phyloP scores from a whole-genome alignment of 306 rosid species.

The Abrus pulchellus region DNA sequence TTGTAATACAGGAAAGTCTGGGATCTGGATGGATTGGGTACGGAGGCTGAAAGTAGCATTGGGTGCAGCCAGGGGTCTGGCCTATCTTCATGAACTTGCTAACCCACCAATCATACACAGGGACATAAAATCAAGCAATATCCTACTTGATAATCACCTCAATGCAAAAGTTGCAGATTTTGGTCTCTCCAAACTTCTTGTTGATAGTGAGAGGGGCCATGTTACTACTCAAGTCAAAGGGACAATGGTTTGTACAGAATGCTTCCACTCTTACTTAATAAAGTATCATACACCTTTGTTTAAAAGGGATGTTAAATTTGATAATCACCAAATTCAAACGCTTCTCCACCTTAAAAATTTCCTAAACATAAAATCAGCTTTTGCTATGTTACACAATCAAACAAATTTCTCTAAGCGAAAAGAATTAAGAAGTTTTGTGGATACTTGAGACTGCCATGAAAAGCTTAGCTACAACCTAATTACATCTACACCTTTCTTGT shows the following conservation, averaged over 20 bases:
- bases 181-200: slow-evolving; percentile 84
- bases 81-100: slow-evolving; percentile 87
- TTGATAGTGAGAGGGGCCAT: slow-evolving; percentile 67
- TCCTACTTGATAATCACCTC: slow-evolving; percentile 69
- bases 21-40: slow-evolving; percentile 79
- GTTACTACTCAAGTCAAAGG: slow-evolving; percentile 89
- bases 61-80: slow-evolving; percentile 80
- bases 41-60: slow-evolving; percentile 72
- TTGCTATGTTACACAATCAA: slow-evolving; percentile 6
- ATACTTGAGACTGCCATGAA: neutral
- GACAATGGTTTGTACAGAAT: slow-evolving; percentile 72
- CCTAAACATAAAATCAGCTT: slow-evolving; percentile 8
- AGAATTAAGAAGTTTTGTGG: neutral
- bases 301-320: slow-evolving; percentile 20
- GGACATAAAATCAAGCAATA: slow-evolving; percentile 84
- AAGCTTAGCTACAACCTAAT: neutral
- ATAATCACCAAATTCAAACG: neutral
- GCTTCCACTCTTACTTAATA: slow-evolving; percentile 13
- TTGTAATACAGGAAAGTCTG: slow-evolving; percentile 68
- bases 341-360: slow-evolving; percentile 11
- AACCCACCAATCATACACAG: slow-evolving; percentile 89
- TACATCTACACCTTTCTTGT: neutral
- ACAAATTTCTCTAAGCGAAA: neutral
- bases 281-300: slow-evolving; percentile 17
- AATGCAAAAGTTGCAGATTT: slow-evolving; percentile 87